Base-by-base conservation (phyloP, 1,284 basidiomycete genomes). In the Ganoderma meredithae region DNA sequence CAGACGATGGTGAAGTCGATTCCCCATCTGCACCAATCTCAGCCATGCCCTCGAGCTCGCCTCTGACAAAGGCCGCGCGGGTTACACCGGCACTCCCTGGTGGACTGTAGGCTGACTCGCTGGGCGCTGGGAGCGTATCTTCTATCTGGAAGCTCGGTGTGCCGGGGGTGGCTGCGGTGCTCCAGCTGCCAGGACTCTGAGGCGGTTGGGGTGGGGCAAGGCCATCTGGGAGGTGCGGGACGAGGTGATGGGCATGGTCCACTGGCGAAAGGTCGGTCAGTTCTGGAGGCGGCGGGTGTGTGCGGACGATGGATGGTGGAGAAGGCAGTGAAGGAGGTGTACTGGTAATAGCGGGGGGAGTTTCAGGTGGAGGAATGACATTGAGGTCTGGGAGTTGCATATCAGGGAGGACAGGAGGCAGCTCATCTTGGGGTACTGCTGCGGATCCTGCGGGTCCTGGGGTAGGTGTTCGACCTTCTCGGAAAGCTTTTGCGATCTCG, bases 401-500 rank as follows among this genome's bases (percentile, higher is more conserved):
- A 8, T 40, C 47, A 36, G 52, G 60, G 15, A 39, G 49, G 31
- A 62, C 66, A 6, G 71, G 59, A 41, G 71, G 66, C 19, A 47
- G 41, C 22, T 62, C 62, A 6, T 39, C 43, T 39, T 55, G 31
- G 3, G 62, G 52, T 39, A 17, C 40, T 27, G 68, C 60, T 41
- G 83, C 79, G 60, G 81, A 82, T 43, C 80, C 86, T 60, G 87
- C 85, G 59, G 90, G 86, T 13, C 90, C 92, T 1, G 93, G 86
- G 0, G 83, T 81, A 56, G 94, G 94, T 69, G 86, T 88, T 33
- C 91, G 86, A 13, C 94, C 95, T 78, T 96, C 95, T n/a, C 95
- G 89, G 76, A 95, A 87, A 1, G 95, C 94, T 78, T 94, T 96
- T 22, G 91, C 87, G 52, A 97, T 95, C 72, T 96, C 94, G 7